phyloP scores from a whole-genome alignment of 306 rosid species.

The Cicer judaicum region DNA sequence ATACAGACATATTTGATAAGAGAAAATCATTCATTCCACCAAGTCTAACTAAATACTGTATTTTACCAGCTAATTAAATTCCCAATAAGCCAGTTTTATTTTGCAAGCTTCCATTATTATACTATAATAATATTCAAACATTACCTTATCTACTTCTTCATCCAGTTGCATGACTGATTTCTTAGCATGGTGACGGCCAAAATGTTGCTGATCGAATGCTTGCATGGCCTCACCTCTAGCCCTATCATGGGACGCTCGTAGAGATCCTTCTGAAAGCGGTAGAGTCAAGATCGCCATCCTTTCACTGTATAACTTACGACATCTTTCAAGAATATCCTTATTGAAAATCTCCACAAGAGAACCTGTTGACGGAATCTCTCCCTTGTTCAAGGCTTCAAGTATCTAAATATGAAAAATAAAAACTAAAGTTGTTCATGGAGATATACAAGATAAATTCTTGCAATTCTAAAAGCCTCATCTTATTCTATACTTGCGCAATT shows the following conservation, averaged over 20 bases:
- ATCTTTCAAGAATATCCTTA: conserved; percentile 84
- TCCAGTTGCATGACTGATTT: conserved; percentile 71
- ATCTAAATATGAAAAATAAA: conserved; percentile 57
- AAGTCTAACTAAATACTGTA: background rate
- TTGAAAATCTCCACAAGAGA: conserved; percentile 89
- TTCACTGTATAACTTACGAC: conserved; percentile 68
- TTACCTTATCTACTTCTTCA: conserved; percentile 78
- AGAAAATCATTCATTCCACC: conserved; percentile 2
- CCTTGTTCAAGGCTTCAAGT: conserved; percentile 92
- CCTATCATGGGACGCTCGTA: conserved; percentile 58
- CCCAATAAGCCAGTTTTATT: conserved; percentile 21
- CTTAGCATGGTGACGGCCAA: conserved; percentile 88
- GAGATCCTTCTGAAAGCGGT: conserved; percentile 63
- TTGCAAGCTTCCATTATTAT: conserved; percentile 5
- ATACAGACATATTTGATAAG: conserved; percentile 5
- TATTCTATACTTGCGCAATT: conserved; percentile 10
- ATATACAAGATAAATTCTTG: conserved; percentile 2
- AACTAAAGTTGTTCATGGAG: conserved; percentile 12
- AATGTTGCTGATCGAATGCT: conserved; percentile 77
- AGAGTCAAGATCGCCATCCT: conserved; percentile 55
- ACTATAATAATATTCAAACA: background rate
- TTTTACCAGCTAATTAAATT: conserved; percentile 3
- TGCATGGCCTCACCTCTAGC: conserved; percentile 61
- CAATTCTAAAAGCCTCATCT: background rate
- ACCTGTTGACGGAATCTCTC: conserved; percentile 95